Evolutionary conservation across 2,329 filamentous ascomycete genomes (phyloP).

Genomic region (Microdochium nivale): DNA sequence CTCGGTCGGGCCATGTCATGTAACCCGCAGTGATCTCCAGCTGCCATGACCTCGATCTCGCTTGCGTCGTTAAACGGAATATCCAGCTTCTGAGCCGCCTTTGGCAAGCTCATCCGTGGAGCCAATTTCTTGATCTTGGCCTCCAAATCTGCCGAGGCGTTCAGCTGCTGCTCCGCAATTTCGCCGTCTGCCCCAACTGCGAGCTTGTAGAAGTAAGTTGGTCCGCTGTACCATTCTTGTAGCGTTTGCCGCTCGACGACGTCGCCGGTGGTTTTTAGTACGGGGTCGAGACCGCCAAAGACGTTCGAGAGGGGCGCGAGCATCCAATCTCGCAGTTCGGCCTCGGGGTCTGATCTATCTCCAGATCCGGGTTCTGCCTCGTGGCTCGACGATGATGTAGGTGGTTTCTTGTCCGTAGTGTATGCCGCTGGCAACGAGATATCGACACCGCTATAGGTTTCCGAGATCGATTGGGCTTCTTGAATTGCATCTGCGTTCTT

Average conservation of each 20-base stretch:
- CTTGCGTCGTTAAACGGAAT: conserved; percentile 2
- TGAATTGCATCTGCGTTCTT: not conserved
- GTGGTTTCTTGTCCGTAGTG: not conserved
- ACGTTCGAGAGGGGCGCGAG: not conserved
- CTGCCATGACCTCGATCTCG: not conserved
- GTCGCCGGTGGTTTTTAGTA: not conserved
- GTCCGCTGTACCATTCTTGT: conserved; percentile 2
- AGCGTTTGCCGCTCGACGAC: not conserved
- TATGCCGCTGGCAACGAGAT: not conserved
- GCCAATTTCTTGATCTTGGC: not conserved
- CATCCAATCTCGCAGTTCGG: conserved; percentile 1
- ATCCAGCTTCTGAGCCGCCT: conserved; percentile 1
- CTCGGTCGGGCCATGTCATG: not conserved
- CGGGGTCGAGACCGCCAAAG: not conserved
- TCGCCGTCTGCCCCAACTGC: not conserved
- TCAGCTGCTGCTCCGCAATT: not conserved
- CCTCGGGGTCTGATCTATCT: not conserved
- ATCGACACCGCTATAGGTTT: not conserved
- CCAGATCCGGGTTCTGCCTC: not conserved
- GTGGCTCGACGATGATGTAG: not conserved
- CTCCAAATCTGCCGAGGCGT: conserved; percentile 1
- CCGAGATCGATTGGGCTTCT: not conserved
- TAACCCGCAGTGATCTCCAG: not conserved
- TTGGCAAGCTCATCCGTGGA: conserved; percentile 3
- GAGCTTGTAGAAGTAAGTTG: conserved; percentile 3